Evolutionary conservation across 2,329 filamentous ascomycete species (phyloP).

Genomic region (Thelonectria olida): DNA sequence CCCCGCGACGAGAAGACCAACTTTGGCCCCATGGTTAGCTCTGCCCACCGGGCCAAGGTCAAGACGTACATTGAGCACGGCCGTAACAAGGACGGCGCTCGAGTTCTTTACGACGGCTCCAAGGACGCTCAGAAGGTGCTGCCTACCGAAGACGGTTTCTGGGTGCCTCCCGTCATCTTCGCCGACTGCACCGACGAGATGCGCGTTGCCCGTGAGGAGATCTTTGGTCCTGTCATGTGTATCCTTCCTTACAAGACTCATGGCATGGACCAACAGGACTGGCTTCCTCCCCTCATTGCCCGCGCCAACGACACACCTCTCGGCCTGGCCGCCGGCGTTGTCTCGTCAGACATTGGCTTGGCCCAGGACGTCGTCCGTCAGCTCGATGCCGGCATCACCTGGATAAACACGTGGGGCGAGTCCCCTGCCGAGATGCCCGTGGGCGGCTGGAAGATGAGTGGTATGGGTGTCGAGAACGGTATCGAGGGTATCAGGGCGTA

Average conservation of each 20-base stretch:
- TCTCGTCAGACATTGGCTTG: conserved; percentile 77
- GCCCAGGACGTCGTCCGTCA: conserved; percentile 77
- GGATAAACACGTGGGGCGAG: conserved; percentile 96
- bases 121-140: conserved; percentile 62
- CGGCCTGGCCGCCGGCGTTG: conserved; percentile 85
- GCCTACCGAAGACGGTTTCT: conserved; percentile 73
- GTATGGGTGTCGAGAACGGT: conserved; percentile 88
- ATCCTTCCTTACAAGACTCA: conserved; percentile 75
- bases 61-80: conserved; percentile 80
- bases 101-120: conserved; percentile 75
- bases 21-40: conserved; percentile 84
- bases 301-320: conserved; percentile 82
- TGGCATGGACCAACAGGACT: conserved; percentile 42
- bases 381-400: conserved; percentile 86
- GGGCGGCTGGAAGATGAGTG: conserved; percentile 91
- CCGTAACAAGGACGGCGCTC: conserved; percentile 76
- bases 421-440: conserved; percentile 91
- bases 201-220: conserved; percentile 83
- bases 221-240: conserved; percentile 88
- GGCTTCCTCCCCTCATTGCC: conserved; percentile 72
- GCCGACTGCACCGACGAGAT: conserved; percentile 86
- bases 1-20: conserved; percentile 79
- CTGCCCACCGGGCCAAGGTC: conserved; percentile 80
- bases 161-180: conserved; percentile 86
- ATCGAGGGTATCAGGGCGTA: conserved; percentile 81